phyloP scores from a whole-genome alignment of 306 rosid genomes.

The Pachyrhizus erosus region DNA sequence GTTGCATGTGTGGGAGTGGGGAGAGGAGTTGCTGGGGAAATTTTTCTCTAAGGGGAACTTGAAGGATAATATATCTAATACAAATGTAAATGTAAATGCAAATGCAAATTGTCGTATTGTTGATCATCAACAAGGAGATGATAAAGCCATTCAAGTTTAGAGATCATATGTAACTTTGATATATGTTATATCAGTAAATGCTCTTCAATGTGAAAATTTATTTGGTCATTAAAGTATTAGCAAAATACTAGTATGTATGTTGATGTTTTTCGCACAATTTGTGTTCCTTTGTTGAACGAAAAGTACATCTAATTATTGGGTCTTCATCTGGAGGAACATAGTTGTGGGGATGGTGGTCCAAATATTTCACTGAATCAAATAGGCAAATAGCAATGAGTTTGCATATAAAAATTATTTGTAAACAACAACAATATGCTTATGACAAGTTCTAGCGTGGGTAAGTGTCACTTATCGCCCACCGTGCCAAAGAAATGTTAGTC shows the following conservation, averaged over 20 bases:
- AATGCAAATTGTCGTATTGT: background rate
- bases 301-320: background rate
- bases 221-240: too few species aligned
- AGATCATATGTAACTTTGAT: too few species aligned
- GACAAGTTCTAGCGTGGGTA: too few species aligned
- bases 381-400: background rate
- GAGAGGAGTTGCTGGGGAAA: constrained; percentile 35
- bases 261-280: background rate
- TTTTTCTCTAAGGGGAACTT: background rate
- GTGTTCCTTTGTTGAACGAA: background rate
- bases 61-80: constrained; percentile 9
- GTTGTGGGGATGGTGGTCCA: background rate
- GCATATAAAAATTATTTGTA: background rate
- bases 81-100: background rate
- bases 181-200: too few species aligned
- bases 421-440: background rate
- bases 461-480: too few species aligned
- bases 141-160: background rate
- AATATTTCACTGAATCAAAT: background rate
- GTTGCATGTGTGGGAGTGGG: constrained; percentile 76
- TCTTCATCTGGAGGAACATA: background rate
- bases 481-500: too few species aligned
- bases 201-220: too few species aligned
- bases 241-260: too few species aligned
- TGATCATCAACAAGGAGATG: background rate